Evolutionary conservation across 768 basidiomycete species (phyloP), one percentile per base, ranked within the genome.

Genomic region (Tricholoma furcatifolium): DNA sequence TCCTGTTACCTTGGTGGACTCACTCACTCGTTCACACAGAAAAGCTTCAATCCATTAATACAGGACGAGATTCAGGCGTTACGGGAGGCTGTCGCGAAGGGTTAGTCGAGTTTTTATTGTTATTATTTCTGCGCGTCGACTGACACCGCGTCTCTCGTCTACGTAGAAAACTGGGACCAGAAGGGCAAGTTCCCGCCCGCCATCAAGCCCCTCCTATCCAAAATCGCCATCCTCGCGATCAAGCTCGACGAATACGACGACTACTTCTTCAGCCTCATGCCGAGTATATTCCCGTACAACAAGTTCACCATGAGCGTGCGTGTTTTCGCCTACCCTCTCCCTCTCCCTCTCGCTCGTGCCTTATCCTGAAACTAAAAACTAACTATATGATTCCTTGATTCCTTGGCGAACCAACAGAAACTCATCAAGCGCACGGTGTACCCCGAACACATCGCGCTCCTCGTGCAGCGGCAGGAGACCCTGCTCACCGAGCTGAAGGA

Each of bases 401-500:
- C n/a, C n/a, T n/a, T n/a, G n/a, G n/a, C n/a, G n/a, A n/a, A n/a
- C 14, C 6, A 20, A 50, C 65, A 95, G 89, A 98, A 97, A 85
- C 80, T 98, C 42, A 89, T 94, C 68, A 93, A 93, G 65, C 83
- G 93, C 6, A 89, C 90, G n/a, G 82, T 94, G 11, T 94, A 87
- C 70, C 63, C 69, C 0, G 87, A 88, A 8, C 93, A 95, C 60
- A 76, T 81, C 50, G 75, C 77, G 38, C 74, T 89, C 23, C 73
- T 95, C 4, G 74, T 76, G 0, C 77, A 84, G 50, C 77, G 84
- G 41, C 89, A 93, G 65, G 85, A 88, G 0, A 77, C 79, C 24
- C 70, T 92, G 0, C 71, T 97, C 3, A 72, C 68, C 4, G 80
- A 88, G 61, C 79, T 98, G 4, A 72, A 72, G 40, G 67, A 68